Percentiles rank a stretch among this genome's conserved stretches.
phyloP scores from a whole-genome alignment of 2,329 filamentous ascomycete species.

The Camillea tinctor region DNA sequence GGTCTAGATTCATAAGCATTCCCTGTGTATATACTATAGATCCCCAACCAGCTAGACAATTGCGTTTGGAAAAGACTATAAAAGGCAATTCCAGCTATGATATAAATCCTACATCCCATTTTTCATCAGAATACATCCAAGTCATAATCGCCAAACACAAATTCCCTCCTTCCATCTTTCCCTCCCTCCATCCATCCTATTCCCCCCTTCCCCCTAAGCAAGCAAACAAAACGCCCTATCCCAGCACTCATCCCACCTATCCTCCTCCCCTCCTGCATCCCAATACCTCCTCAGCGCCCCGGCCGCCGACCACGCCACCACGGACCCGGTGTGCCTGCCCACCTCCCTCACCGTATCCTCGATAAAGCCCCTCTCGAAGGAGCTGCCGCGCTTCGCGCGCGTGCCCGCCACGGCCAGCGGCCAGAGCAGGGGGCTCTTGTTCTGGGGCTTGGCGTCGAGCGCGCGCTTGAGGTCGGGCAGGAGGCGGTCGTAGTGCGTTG shows the following conservation, averaged over 20 bases:
- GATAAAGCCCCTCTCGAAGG: constrained; percentile 29
- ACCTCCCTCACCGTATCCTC: constrained; percentile 22
- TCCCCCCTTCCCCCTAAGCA: background rate
- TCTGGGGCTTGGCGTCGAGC: constrained; percentile 6
- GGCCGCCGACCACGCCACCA: constrained; percentile 27
- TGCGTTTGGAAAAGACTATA: no score
- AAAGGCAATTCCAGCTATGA: no score
- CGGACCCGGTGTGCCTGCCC: constrained; percentile 24
- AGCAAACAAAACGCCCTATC: constrained; percentile 29
- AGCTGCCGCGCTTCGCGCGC: constrained; percentile 22
- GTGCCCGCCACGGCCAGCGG: constrained; percentile 34
- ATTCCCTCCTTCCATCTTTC: no score
- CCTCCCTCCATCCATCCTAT: no score
- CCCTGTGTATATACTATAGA: no score
- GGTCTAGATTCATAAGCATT: no score
- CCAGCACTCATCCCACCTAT: constrained; percentile 37
- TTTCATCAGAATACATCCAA: no score
- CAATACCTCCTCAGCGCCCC: constrained; percentile 31
- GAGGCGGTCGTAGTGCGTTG: constrained; percentile 18
- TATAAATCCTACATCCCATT: no score
- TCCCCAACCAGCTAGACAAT: no score
- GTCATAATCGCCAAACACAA: no score
- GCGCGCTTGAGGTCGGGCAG: constrained; percentile 24
- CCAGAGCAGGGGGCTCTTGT: constrained; percentile 32
- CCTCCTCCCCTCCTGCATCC: constrained; percentile 7